Evolutionary conservation across 2,329 filamentous ascomycete species (phyloP).

Genomic region (Colletotrichum scovillei): DNA sequence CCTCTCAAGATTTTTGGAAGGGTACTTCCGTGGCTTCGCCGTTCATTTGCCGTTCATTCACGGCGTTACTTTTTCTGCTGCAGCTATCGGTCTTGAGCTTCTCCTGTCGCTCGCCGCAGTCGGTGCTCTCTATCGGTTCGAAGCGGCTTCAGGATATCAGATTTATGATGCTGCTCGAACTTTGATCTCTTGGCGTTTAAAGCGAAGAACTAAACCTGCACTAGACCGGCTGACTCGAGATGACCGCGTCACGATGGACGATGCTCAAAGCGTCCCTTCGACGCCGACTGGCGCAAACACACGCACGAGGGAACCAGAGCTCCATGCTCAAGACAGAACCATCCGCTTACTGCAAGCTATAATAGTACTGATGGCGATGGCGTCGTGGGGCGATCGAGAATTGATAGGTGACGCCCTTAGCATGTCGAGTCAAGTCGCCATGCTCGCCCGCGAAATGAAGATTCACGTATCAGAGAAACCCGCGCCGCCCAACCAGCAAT

Average conservation of each 20-base stretch:
- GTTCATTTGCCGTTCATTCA: slow-evolving; percentile 64
- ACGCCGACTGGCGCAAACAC: too few species aligned
- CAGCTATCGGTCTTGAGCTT: slow-evolving; percentile 57
- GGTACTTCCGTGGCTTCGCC: slow-evolving; percentile 61
- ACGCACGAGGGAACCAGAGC: too few species aligned
- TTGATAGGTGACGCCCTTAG: slow-evolving; percentile 67
- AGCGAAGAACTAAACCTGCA: slow-evolving; percentile 57
- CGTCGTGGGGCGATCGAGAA: slow-evolving; percentile 69
- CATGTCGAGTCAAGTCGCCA: slow-evolving; percentile 66
- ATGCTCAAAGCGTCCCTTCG: too few species aligned
- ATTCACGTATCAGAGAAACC: slow-evolving; percentile 40
- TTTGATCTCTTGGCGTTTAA: slow-evolving; percentile 63
- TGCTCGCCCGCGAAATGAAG: slow-evolving; percentile 65
- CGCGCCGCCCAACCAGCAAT: slow-evolving; percentile 41
- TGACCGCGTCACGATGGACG: not conserved
- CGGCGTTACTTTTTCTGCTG: slow-evolving; percentile 57
- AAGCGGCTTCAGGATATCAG: slow-evolving; percentile 61
- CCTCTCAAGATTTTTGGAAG: slow-evolving; percentile 60
- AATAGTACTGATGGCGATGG: slow-evolving; percentile 66
- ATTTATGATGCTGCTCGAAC: slow-evolving; percentile 67
- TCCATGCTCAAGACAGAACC: too few species aligned
- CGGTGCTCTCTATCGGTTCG: slow-evolving; percentile 60
- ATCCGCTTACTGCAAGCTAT: slow-evolving; percentile 63
- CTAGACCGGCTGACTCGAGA: slow-evolving; percentile 18
- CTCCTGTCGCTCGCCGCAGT: slow-evolving; percentile 62